Evolutionary conservation across 306 rosid genomes (phyloP), one percentile per base, ranked within the genome.

Genomic region (Cicer chorassanicum): DNA sequence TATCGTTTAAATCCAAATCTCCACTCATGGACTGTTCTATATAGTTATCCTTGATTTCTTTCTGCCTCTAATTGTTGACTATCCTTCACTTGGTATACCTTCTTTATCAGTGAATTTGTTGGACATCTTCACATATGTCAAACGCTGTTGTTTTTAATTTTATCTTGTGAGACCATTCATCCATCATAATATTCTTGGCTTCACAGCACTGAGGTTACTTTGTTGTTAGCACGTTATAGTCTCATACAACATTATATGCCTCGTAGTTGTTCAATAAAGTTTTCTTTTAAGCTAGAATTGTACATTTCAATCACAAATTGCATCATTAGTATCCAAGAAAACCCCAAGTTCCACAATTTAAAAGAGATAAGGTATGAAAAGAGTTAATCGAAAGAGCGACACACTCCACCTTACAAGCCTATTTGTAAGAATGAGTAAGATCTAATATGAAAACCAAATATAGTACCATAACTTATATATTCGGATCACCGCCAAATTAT

Each of bases 211-310:
- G 15, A 38, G 67, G 21, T 61, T 61, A 36, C 67, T 38, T 61
- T 36, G 21, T 61, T 61, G 67, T 61, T 38, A n/a, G 21, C 67
- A 13, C 21, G 38, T 61, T 36, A 61, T 11, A 62, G 45, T 38
- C 11, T n/a, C 68, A 14, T 38, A n/a, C 42, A 13, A n/a, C 24
- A 24, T 38, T 62, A 14, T 62, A 38, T n/a, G 24, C 10, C 21
- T 62, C 11, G 1, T n/a, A 62, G 8, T 2, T 62, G 48, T 29
- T 13, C 21, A 38, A 9, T 62, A 39, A 36, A 38, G 5, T 62
- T 62, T 62, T n/a, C 68, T 62, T 39, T 38, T 61, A 61, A 61
- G 11, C 45, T 61, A 62, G 11, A 38, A 39, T 7, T n/a, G 46
- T n/a, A 38, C 13, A 62, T 36, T 62, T 19, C 44, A 13, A 14